Base-by-base conservation (phyloP, 768 basidiomycete genomes). In the Amanita inopinata region DNA sequence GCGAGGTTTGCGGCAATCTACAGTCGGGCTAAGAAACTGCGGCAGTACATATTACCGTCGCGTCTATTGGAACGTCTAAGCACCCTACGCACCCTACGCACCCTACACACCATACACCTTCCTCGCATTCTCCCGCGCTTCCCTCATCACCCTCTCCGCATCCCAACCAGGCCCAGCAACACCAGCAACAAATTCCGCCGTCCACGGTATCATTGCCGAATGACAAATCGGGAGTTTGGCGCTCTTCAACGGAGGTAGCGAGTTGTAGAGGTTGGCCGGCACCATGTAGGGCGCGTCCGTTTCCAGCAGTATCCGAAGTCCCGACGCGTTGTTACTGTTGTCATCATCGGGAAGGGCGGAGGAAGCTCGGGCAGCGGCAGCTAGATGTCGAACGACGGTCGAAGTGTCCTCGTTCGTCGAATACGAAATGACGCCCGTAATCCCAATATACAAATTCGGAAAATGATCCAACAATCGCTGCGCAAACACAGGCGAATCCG, bases 241-340 rank as follows among this genome's bases (percentile, higher is more conserved):
- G 2, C 79, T 77, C 49, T 76, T 77, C 15, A 71, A 57, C 0
- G 52, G 58, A 1, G 73, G 66, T 0, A 86, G 59, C 0, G 77
- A 64, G 2, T 61, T 56, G 53, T 86, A 87, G 12, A 91, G 56
- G 46, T 83, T 90, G 0, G 74, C 65, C 0, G 89, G 89, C 0
- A 83, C 70, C 89, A 92, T 91, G 62, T 73, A 92, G 0, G 89
- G 89, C 2, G 86, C 87, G 49, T 92, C 89, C 0, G 89, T 89
- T 59, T 92, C 89, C 2, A 91, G 68, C 0, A 90, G 58, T 35
- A 81, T 74, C 30, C 74, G 68, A 5, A 42, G 38, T 24, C 8
- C 36, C 6, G 19, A n/a, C n/a, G n/a, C n/a, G n/a, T n/a, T n/a
- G n/a, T n/a, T n/a, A n/a, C 51, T 47, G 3, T 48, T 46, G 18